These are phyloP conservation scores for Setaria italica DNA, from an alignment of 202 grass and related monocot species.

Conservation along the genomic window DNA sequence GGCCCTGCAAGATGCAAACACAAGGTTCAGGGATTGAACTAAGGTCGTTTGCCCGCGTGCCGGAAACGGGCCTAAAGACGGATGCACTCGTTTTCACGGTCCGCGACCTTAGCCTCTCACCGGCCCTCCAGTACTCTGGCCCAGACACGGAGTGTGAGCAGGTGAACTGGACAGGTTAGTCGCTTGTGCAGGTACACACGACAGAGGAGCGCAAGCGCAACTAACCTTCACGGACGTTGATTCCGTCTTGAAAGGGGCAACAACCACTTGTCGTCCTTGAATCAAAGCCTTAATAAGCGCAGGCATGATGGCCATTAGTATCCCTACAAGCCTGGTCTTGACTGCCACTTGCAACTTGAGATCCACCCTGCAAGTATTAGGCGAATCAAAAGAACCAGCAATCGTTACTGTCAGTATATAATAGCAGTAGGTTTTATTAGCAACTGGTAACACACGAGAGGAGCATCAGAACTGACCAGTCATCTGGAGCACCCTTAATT, in stretches of 20 bases:
- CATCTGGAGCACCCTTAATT: not conserved
- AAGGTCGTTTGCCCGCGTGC: too few relatives aligned
- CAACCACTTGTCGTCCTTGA: not conserved
- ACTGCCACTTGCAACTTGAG: not conserved
- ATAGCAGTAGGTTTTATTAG: not conserved
- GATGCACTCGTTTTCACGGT: too few relatives aligned
- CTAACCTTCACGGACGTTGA: not conserved
- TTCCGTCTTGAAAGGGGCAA: not conserved
- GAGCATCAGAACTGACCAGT: not conserved
- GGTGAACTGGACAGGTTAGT: conserved; percentile 1
- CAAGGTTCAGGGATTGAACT: not conserved
- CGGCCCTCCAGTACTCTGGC: not conserved
- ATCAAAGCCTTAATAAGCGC: not conserved
- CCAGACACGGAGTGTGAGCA: not conserved
- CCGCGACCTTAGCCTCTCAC: not conserved
- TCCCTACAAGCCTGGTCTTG: not conserved
- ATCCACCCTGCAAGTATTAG: not conserved
- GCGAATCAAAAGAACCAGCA: not conserved
- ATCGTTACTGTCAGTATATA: not conserved
- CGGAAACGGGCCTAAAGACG: too few relatives aligned
- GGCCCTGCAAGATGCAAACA: not conserved
- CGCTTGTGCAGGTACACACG: not conserved
- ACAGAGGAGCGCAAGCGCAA: not conserved
- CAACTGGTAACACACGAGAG: not conserved
- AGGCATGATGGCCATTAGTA: not conserved